phyloP scores from a whole-genome alignment of 148 eudicot species.

The Rhododendron kiyosumense region DNA sequence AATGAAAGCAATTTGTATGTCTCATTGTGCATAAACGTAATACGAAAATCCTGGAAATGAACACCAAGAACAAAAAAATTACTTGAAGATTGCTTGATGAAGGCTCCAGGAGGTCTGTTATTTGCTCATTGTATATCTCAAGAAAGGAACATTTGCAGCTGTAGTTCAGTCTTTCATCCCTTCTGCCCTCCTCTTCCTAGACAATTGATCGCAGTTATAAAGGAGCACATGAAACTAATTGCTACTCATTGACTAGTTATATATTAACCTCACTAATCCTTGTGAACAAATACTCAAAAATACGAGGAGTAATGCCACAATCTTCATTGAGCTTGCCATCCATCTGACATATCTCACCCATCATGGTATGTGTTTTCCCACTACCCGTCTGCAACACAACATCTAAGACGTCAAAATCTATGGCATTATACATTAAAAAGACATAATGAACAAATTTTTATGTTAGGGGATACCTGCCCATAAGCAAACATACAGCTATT shows the following conservation, averaged over 20 bases:
- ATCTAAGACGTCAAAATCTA: constrained; percentile 7
- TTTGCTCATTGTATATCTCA: constrained; percentile 75
- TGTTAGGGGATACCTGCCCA: constrained; percentile 44
- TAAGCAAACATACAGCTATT: constrained; percentile 79
- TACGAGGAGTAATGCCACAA: constrained; percentile 67
- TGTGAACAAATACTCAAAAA: constrained; percentile 50
- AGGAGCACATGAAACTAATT: neutral
- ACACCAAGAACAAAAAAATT: neutral
- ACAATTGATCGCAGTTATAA: neutral
- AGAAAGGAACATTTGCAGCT: constrained; percentile 73
- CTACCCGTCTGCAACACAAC: constrained; percentile 53
- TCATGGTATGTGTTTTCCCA: constrained; percentile 75
- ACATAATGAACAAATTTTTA: neutral
- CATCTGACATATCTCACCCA: constrained; percentile 53
- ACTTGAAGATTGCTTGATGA: constrained; percentile 62
- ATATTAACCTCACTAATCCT: constrained; percentile 44
- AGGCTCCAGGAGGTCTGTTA: constrained; percentile 69
- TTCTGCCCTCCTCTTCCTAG: constrained; percentile 61
- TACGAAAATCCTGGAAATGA: neutral
- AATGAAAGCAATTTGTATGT: constrained; percentile 4
- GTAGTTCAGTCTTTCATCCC: constrained; percentile 46
- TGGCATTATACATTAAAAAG: neutral
- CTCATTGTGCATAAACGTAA: neutral
- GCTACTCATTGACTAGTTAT: neutral
- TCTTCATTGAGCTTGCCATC: constrained; percentile 44